phyloP scores from a whole-genome alignment of 495 filamentous ascomycete species.

The Neurospora tetraspora region DNA sequence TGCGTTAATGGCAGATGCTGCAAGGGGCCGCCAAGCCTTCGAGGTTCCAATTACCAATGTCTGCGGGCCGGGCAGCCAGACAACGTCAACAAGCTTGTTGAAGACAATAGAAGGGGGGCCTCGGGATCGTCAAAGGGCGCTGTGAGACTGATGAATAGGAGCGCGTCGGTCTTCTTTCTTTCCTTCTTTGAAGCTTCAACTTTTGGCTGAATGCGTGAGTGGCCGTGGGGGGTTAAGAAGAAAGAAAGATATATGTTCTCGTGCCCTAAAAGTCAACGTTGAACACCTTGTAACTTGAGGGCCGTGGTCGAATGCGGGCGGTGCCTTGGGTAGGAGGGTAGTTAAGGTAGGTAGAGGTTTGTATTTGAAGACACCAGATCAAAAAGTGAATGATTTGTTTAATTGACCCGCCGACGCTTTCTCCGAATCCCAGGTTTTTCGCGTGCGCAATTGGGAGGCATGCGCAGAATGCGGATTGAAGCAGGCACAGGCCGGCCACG shows the following conservation, averaged over 20 bases:
- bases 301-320: neutral
- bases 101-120: neutral
- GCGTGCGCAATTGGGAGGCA: constrained; percentile 19
- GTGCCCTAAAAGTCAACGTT: neutral
- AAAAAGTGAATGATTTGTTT: constrained; percentile 13
- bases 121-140: neutral
- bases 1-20: neutral
- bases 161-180: neutral
- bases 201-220: neutral
- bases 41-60: neutral
- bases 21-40: neutral
- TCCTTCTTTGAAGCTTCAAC: neutral
- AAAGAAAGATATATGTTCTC: neutral
- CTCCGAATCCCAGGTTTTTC: constrained; percentile 16
- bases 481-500: constrained; percentile 6
- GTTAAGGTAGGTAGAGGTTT: neutral
- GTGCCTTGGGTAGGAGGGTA: neutral
- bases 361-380: neutral
- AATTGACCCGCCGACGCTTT: constrained; percentile 15
- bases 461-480: constrained; percentile 11
- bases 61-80: neutral
- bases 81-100: neutral
- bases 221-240: neutral
- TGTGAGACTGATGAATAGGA: neutral
- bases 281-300: neutral